Base-by-base conservation (phyloP, 176 grass and related monocot species). In the Oryza longistaminata region DNA sequence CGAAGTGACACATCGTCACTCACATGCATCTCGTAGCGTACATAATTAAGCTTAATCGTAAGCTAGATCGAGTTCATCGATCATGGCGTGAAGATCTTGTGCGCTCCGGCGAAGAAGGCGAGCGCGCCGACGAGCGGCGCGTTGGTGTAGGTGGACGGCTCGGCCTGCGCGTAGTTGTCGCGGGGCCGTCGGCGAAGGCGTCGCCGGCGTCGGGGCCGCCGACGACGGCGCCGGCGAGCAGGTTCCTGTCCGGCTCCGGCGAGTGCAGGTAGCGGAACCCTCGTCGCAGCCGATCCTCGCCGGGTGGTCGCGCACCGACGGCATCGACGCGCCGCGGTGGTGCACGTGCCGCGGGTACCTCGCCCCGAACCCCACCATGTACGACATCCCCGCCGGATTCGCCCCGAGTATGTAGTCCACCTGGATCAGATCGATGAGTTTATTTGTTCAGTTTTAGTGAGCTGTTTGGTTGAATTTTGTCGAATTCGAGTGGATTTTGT, bases 401-500 rank as follows among this genome's bases (percentile, higher is more conserved):
- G 82, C 82, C 31, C 92, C 92, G 14, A 93, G 86, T 5, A 93
- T 85, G 75, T 95, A 95, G 49, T 95, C 93, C 43, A 92, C 93
- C 93, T 95, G 82, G 12, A 3, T 35, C 34, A 35, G 34, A n/a
- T n/a, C n/a, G n/a, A 35, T 35, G 34, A 35, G 34, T 35, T 35
- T 35, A 31, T 31, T 35, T 35, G 34, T 35, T 35, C 34, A 35
- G 4, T 49, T 68, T 31, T 0, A 2, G 39, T 46, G 77, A 46
- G 16, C 1, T 42, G 40, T 1, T 81, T 6, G 46, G 45, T 0
- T 60, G 19, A 22, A 61, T 9, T 61, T 58, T 21, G 6, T 58
- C 52, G 1, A 19, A 21, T 58, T 58, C 50, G 17, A 21, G 52
- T 7, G 5, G 21, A 21, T 58, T 21, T n/a, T 8, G 21, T 21